These are phyloP conservation scores for Caulochytrium protostelioides DNA, from an alignment of 371 early-diverging fungal species.

Conservation along the genomic window DNA sequence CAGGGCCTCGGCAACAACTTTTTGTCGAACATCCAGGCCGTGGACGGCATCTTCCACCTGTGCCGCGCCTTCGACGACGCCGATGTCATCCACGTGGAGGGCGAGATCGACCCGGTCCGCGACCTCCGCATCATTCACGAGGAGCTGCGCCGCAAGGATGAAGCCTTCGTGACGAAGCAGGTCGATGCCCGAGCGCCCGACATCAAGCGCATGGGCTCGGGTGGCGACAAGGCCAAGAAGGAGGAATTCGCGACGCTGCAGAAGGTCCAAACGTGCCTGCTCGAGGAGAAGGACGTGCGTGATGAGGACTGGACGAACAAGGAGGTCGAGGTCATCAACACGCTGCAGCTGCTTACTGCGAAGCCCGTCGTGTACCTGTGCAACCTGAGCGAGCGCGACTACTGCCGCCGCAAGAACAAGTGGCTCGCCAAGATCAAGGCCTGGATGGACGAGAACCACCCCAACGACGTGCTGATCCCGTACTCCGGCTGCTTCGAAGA, in stretches of 20 bases:
- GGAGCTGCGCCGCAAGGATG: slow-evolving; percentile 89
- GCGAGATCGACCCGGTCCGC: slow-evolving; percentile 80
- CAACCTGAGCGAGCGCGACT: slow-evolving; percentile 81
- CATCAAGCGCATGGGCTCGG: slow-evolving; percentile 35
- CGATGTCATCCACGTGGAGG: slow-evolving; percentile 91
- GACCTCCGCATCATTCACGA: slow-evolving; percentile 92
- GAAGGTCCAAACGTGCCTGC: slow-evolving; percentile 53
- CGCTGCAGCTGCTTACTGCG: slow-evolving; percentile 77
- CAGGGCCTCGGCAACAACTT: slow-evolving; percentile 83
- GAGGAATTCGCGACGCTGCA: slow-evolving; percentile 57
- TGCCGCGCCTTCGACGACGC: slow-evolving; percentile 80
- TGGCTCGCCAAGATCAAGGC: slow-evolving; percentile 68
- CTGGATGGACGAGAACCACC: slow-evolving; percentile 68
- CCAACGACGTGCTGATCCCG: slow-evolving; percentile 69
- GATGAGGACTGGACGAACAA: slow-evolving; percentile 73
- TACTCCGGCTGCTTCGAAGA: slow-evolving; percentile 66
- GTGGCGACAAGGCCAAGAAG: slow-evolving; percentile 77
- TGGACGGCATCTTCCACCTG: slow-evolving; percentile 97
- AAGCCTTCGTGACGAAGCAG: slow-evolving; percentile 53
- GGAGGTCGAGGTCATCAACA: slow-evolving; percentile 82
- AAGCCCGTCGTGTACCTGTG: slow-evolving; percentile 95
- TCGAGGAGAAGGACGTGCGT: slow-evolving; percentile 57
- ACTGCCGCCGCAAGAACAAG: slow-evolving; percentile 75
- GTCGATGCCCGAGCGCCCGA: slow-evolving; percentile 24
- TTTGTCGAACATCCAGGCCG: slow-evolving; percentile 85